Conservation (phyloP, 2,329 filamentous ascomycete genomes). For the Trichophyton benhamiae region DNA sequence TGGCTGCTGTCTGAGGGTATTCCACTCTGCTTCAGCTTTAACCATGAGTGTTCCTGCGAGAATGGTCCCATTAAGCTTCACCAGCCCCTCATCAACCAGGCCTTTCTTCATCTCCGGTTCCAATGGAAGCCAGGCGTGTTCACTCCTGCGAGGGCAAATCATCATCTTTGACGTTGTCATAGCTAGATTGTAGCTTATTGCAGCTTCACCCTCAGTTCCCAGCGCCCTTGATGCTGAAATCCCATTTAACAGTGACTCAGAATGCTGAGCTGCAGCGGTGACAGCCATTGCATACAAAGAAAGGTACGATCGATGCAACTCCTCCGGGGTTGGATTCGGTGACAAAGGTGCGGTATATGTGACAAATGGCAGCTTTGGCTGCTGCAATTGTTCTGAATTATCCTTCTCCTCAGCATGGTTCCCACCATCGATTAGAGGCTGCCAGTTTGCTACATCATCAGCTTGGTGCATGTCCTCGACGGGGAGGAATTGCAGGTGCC, state of each 20-base stretch:
- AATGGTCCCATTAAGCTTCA: slow-evolving; percentile 46
- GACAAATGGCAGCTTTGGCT: slow-evolving; percentile 35
- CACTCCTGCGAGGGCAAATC: slow-evolving; percentile 39
- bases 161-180: slow-evolving; percentile 44
- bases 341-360: slow-evolving; percentile 37
- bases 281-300: slow-evolving; percentile 28
- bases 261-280: neutral
- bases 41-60: slow-evolving; percentile 49
- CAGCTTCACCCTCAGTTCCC: slow-evolving; percentile 24
- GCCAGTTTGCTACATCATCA: slow-evolving; percentile 27
- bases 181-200: slow-evolving; percentile 47
- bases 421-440: slow-evolving; percentile 35
- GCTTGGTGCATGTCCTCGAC: slow-evolving; percentile 30
- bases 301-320: slow-evolving; percentile 28
- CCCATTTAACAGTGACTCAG: neutral
- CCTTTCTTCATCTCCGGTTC: slow-evolving; percentile 25
- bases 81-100: slow-evolving; percentile 23
- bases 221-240: neutral
- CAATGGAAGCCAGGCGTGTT: slow-evolving; percentile 32
- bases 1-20: slow-evolving; percentile 32
- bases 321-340: slow-evolving; percentile 27
- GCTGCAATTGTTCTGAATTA: slow-evolving; percentile 13
- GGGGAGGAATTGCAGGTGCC: slow-evolving; percentile 38
- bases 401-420: neutral
- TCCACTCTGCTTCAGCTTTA: slow-evolving; percentile 43